Conservation (phyloP, 805 yeast species). For the Tetrapisispora arboricola region DNA sequence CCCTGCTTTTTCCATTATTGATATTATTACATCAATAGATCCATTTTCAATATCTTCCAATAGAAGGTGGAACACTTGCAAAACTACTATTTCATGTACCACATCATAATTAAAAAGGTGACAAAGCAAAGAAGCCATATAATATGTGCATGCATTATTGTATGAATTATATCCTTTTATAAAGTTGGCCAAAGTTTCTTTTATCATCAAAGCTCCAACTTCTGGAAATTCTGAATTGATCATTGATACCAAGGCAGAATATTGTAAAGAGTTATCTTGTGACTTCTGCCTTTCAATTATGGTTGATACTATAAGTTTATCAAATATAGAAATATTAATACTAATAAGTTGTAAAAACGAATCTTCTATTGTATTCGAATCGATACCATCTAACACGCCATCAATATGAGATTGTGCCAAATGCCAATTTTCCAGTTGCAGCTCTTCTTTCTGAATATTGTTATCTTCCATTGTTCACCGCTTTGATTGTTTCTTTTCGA, state of each 20-base stretch:
- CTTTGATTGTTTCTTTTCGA: no score
- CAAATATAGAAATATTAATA: slow-evolving; percentile 49
- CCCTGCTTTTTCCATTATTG: slow-evolving; percentile 45
- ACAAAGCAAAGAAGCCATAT: slow-evolving; percentile 43
- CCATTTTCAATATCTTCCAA: slow-evolving; percentile 38
- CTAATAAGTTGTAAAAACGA: slow-evolving; percentile 42
- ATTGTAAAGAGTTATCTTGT: slow-evolving; percentile 36
- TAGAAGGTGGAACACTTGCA: slow-evolving; percentile 44
- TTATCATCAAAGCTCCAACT: slow-evolving; percentile 47
- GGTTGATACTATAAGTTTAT: slow-evolving; percentile 49
- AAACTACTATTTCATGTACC: slow-evolving; percentile 39
- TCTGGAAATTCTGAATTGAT: slow-evolving; percentile 60
- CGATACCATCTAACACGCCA: slow-evolving; percentile 33
- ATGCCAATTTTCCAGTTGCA: slow-evolving; percentile 34
- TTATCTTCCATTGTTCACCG: background rate
- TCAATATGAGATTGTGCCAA: background rate
- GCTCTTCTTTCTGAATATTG: slow-evolving; percentile 20
- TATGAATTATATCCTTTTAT: slow-evolving; percentile 40
- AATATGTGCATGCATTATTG: slow-evolving; percentile 35
- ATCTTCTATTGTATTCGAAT: slow-evolving; percentile 37
- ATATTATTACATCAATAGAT: slow-evolving; percentile 45
- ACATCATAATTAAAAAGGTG: slow-evolving; percentile 57
- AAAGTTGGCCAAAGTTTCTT: slow-evolving; percentile 49
- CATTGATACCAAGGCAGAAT: slow-evolving; percentile 48
- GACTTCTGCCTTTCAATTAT: slow-evolving; percentile 44